These are phyloP conservation scores for Biscogniauxia sp. DNA, from an alignment of 2,329 filamentous ascomycete genomes.

Conservation along the genomic window DNA sequence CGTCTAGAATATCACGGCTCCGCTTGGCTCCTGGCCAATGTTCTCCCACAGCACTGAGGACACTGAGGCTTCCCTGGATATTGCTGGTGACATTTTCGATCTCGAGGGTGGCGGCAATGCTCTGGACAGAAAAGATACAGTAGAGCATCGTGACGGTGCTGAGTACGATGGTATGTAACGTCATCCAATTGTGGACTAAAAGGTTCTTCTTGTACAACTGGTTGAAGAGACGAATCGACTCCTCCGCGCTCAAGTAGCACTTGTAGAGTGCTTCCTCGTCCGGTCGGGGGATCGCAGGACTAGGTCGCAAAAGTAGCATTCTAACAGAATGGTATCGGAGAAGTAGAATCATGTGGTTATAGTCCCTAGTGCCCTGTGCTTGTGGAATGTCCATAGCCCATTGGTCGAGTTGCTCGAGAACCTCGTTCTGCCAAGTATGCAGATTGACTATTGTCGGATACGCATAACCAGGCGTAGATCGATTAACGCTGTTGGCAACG, in stretches of 20 bases:
- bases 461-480: constrained; percentile 45
- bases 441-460: constrained; percentile 39
- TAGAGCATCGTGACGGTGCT: constrained; percentile 50
- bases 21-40: constrained; percentile 51
- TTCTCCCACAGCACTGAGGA: constrained; percentile 49
- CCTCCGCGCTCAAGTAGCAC: constrained; percentile 43
- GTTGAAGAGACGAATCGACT: constrained; percentile 40
- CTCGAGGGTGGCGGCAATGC: constrained; percentile 37
- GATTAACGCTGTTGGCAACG: constrained; percentile 51
- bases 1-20: constrained; percentile 44
- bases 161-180: constrained; percentile 47
- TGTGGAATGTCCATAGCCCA: constrained; percentile 8
- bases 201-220: constrained; percentile 42
- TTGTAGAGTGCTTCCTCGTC: constrained; percentile 36
- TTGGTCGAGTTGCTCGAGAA: constrained; percentile 36
- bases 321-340: constrained; percentile 47
- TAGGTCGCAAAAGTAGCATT: constrained; percentile 50
- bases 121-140: constrained; percentile 46
- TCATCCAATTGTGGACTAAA: constrained; percentile 47
- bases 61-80: constrained; percentile 41
- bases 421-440: constrained; percentile 43
- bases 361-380: constrained; percentile 22
- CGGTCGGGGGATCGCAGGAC: constrained; percentile 49
- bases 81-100: constrained; percentile 41
- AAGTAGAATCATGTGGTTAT: constrained; percentile 37